Evolutionary conservation across 169 alveolate genomes (phyloP).

Genomic region (Theileria sp.): DNA sequence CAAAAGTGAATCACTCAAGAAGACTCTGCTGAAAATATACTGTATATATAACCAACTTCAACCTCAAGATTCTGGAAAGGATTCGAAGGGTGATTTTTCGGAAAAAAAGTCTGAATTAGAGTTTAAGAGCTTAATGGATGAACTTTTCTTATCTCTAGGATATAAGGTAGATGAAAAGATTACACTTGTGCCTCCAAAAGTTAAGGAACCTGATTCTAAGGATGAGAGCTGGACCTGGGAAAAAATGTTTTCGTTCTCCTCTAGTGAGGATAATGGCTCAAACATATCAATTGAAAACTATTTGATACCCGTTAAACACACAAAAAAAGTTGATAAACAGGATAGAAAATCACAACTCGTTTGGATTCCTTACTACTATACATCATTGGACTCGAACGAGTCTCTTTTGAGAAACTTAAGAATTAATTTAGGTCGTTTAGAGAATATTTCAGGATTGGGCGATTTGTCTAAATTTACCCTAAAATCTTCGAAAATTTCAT

Average conservation of each 20-base stretch:
- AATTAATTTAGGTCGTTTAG: slow-evolving; percentile 1
- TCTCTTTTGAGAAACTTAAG: slow-evolving; percentile 9
- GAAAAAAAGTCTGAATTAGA: neutral
- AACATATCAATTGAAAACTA: neutral
- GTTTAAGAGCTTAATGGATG: slow-evolving; percentile 8
- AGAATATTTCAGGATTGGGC: neutral
- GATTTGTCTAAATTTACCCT: slow-evolving; percentile 3
- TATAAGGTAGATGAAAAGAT: slow-evolving; percentile 30
- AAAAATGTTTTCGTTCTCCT: slow-evolving; percentile 27
- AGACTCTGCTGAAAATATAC: slow-evolving; percentile 22
- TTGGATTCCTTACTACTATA: slow-evolving; percentile 28
- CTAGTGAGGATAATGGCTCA: slow-evolving; percentile 19
- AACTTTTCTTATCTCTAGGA: slow-evolving; percentile 29
- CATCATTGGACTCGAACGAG: neutral
- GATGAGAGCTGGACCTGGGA: slow-evolving; percentile 31
- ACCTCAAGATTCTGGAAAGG: slow-evolving; percentile 13
- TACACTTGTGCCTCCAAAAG: slow-evolving; percentile 17
- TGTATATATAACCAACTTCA: neutral
- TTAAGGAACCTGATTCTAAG: slow-evolving; percentile 2
- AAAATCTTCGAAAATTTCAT: slow-evolving; percentile 2
- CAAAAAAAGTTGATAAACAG: neutral
- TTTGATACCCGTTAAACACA: slow-evolving; percentile 11
- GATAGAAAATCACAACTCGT: neutral
- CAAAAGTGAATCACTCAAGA: slow-evolving; percentile 23
- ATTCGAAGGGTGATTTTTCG: slow-evolving; percentile 1